phyloP scores from a whole-genome alignment of 257 asterid genomes.

The Solanum raphanifolium region DNA sequence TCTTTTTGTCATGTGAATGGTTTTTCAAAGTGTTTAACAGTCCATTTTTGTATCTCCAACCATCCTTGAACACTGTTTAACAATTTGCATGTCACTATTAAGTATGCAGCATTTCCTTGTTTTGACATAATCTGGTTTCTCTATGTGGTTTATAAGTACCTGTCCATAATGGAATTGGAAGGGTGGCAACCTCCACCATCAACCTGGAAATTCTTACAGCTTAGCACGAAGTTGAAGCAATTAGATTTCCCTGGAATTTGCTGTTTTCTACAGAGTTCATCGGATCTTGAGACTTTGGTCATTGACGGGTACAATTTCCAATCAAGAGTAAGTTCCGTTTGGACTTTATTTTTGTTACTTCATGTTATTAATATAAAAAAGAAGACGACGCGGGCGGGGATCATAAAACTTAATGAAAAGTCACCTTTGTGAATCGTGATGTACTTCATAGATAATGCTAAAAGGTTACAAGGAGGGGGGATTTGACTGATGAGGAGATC shows the following conservation, averaged over 20 bases:
- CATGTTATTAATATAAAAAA: neutral
- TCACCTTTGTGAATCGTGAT: too few species aligned
- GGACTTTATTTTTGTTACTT: neutral
- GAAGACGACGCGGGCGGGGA: too few species aligned
- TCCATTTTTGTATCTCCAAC: neutral
- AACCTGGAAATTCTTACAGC: neutral
- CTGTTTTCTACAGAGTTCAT: neutral
- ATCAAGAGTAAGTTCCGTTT: neutral
- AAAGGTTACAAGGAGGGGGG: too few species aligned
- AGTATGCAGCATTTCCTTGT: neutral
- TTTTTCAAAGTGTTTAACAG: neutral
- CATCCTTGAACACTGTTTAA: neutral
- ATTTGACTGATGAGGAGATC: too few species aligned
- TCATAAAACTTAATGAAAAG: too few species aligned
- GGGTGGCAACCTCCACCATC: neutral
- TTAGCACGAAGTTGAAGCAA: neutral
- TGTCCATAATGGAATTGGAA: neutral
- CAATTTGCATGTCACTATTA: too few species aligned
- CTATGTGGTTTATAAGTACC: neutral
- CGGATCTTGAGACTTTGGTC: neutral
- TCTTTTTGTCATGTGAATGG: neutral
- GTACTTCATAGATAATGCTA: too few species aligned
- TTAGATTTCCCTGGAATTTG: neutral
- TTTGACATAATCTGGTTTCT: neutral
- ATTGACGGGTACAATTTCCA: neutral